Percentiles rank a stretch among this genome's conserved stretches.
Conservation (phyloP, 139 green algal genomes). For the Chlamydomonas applanata region DNA sequence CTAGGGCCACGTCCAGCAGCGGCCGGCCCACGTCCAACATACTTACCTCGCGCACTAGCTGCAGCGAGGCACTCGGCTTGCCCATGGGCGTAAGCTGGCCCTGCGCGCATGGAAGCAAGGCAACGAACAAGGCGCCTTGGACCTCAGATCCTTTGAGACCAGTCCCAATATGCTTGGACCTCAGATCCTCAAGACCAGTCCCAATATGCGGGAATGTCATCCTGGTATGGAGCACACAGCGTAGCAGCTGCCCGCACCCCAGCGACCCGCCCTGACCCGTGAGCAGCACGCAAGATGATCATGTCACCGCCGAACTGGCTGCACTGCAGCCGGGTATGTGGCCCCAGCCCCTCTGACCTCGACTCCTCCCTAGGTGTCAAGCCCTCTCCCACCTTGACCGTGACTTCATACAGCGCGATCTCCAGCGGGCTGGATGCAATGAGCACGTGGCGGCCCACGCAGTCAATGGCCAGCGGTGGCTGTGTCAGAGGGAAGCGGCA, state of each 20-base stretch:
- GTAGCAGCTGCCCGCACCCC: no score
- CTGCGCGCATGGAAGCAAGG: background rate
- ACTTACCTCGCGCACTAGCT: constrained; percentile 73
- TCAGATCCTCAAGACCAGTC: background rate
- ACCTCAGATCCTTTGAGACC: background rate
- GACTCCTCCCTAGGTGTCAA: no score
- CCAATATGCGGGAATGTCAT: background rate
- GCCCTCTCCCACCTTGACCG: constrained; percentile 35
- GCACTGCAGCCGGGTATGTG: no score
- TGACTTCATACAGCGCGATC: constrained; percentile 73
- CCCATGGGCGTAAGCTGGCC: constrained; percentile 48
- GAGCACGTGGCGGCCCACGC: constrained; percentile 67
- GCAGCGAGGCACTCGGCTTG: constrained; percentile 37
- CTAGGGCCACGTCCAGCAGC: constrained; percentile 48
- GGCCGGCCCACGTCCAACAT: constrained; percentile 68
- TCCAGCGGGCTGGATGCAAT: constrained; percentile 76
- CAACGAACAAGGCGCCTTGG: background rate
- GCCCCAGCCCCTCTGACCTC: no score
- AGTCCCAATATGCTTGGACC: background rate
- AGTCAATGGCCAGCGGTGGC: constrained; percentile 82
- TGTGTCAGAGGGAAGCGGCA: constrained; percentile 34
- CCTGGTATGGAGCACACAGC: no score
- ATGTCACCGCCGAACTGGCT: no score
- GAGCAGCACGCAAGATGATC: no score
- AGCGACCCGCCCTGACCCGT: no score